Percentiles rank a stretch among this genome's conserved stretches.
Conservation (phyloP, 129 eudicot genomes). For the Flaveria bidentis region DNA sequence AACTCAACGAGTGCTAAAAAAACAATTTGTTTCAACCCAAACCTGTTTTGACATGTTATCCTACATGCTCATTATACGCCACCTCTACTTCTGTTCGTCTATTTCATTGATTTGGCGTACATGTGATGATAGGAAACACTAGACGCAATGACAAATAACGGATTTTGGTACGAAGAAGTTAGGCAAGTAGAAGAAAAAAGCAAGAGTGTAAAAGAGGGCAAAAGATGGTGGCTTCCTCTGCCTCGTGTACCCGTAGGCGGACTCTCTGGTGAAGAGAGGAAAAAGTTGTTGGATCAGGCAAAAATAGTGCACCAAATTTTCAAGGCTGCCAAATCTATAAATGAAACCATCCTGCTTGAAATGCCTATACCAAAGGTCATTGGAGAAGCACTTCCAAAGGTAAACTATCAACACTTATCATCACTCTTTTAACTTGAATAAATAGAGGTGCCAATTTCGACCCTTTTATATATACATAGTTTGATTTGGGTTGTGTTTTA, state of each 20-base stretch:
- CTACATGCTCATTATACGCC: too few relatives aligned
- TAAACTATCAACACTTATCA: conserved; percentile 26
- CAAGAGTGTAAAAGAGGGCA: conserved; percentile 49
- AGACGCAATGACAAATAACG: conserved; percentile 70
- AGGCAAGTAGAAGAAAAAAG: conserved; percentile 67
- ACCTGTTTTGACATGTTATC: neutral
- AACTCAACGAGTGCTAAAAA: neutral
- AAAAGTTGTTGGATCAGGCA: conserved; percentile 61
- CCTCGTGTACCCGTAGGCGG: conserved; percentile 79
- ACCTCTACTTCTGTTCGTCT: too few relatives aligned
- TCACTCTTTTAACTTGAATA: neutral
- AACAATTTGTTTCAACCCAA: neutral
- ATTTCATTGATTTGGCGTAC: neutral
- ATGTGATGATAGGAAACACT: conserved; percentile 54
- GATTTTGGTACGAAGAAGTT: conserved; percentile 85
- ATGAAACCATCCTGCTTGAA: conserved; percentile 66
- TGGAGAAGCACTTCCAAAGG: conserved; percentile 82
- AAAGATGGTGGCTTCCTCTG: conserved; percentile 83
- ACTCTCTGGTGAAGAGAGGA: conserved; percentile 66
- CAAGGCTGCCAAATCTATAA: conserved; percentile 94
- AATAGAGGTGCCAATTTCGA: neutral
- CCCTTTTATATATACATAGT: neutral
- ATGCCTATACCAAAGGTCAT: conserved; percentile 68
- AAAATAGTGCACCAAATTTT: conserved; percentile 74
- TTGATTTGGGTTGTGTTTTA: neutral